Conservation (phyloP, 345 rosid genomes). For the Moricandia arvensis region DNA sequence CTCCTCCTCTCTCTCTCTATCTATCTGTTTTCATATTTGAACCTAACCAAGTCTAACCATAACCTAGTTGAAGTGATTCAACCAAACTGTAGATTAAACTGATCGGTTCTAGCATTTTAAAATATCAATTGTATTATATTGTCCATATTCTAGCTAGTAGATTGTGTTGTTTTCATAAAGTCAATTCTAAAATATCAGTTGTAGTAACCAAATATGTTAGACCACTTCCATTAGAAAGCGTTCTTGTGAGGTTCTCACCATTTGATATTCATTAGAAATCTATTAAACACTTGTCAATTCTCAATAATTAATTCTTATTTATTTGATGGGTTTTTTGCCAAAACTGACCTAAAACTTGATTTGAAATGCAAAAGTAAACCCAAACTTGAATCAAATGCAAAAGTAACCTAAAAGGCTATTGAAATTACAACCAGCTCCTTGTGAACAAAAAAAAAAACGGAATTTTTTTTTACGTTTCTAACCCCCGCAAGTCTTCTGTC, state of each 20-base stretch:
- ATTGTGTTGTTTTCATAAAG: not conserved
- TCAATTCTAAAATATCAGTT: not conserved
- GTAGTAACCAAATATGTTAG: not conserved
- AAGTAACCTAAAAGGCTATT: no score
- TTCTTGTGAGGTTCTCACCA: not conserved
- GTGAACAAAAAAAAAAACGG: no score
- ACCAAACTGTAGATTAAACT: not conserved
- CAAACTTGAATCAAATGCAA: no score
- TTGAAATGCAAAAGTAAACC: no score
- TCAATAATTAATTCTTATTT: no score
- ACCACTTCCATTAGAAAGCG: not conserved
- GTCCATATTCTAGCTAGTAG: not conserved
- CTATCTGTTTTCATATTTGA: not conserved
- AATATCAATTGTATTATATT: not conserved
- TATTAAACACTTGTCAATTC: not conserved
- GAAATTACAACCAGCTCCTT: no score
- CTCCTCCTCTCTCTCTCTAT: not conserved
- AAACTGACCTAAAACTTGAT: no score
- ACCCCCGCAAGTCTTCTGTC: no score
- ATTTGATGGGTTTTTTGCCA: no score
- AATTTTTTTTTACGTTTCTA: no score
- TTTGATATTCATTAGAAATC: not conserved
- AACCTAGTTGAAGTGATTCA: not conserved
- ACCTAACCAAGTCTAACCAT: not conserved
- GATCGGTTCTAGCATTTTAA: not conserved